Conservation (phyloP, 495 filamentous ascomycete genomes). For the Penicillium goetzii region DNA sequence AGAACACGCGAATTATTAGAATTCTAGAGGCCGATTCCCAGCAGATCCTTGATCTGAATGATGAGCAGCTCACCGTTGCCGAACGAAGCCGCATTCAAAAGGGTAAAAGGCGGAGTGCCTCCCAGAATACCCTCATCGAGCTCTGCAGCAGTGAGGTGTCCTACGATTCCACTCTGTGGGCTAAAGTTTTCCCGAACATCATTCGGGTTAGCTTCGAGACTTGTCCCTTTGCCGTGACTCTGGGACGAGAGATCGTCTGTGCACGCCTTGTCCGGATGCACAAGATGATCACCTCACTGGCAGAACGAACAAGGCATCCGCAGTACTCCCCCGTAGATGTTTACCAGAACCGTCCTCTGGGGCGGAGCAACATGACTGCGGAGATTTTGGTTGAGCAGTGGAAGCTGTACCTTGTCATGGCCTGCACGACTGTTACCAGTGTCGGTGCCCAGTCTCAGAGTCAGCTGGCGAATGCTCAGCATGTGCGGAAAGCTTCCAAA, state of each 20-base stretch:
- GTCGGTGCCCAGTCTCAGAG: conserved; percentile 69
- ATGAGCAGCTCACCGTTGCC: conserved; percentile 87
- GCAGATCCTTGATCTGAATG: conserved; percentile 87
- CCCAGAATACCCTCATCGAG: conserved; percentile 85
- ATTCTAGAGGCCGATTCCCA: conserved; percentile 90
- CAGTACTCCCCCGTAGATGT: conserved; percentile 63
- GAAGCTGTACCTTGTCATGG: conserved; percentile 97
- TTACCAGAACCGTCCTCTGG: conserved; percentile 43
- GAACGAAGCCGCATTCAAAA: conserved; percentile 92
- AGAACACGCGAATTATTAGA: conserved; percentile 79
- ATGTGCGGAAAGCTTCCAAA: conserved; percentile 83
- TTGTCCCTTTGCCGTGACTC: conserved; percentile 85
- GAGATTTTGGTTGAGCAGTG: conserved; percentile 94
- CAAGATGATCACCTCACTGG: conserved; percentile 74
- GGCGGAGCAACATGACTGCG: conserved; percentile 72
- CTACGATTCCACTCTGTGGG: conserved; percentile 94
- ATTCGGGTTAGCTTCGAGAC: conserved; percentile 88
- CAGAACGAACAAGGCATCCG: conserved; percentile 67
- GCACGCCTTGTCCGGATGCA: conserved; percentile 91
- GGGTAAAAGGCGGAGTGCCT: conserved; percentile 81
- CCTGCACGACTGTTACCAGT: conserved; percentile 91
- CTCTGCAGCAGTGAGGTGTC: conserved; percentile 94
- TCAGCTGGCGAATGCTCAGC: conserved; percentile 67
- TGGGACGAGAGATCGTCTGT: conserved; percentile 90
- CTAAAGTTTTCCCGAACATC: conserved; percentile 95